These are phyloP conservation scores for Oidiodendron maius DNA, from an alignment of 495 filamentous ascomycete genomes.

Conservation along the genomic window DNA sequence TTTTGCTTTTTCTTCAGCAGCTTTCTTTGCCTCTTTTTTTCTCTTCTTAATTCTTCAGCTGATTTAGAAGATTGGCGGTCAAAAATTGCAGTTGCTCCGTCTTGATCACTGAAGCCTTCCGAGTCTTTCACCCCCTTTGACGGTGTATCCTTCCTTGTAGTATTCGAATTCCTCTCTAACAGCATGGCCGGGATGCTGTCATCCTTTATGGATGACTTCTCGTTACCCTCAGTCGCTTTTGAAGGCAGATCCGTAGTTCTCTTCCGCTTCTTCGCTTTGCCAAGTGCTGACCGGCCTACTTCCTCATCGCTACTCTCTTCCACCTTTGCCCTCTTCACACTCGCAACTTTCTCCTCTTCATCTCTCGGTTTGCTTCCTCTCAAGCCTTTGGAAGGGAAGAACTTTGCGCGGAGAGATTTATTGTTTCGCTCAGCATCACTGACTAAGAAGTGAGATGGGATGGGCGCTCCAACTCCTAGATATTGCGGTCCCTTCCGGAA, in stretches of 20 bases:
- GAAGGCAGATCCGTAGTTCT: neutral
- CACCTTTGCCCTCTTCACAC: conserved; percentile 19
- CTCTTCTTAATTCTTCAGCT: too few relatives aligned
- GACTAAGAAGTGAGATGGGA: conserved; percentile 33
- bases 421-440: conserved; percentile 30
- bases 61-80: too few relatives aligned
- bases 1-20: too few relatives aligned
- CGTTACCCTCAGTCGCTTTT: neutral
- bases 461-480: conserved; percentile 36
- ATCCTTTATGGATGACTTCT: neutral
- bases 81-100: too few relatives aligned
- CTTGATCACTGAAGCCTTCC: too few relatives aligned
- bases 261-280: conserved; percentile 39
- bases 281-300: conserved; percentile 46
- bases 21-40: too few relatives aligned
- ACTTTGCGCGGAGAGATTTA: conserved; percentile 37
- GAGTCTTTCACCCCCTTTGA: too few relatives aligned
- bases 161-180: neutral
- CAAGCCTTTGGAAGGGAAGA: conserved; percentile 18
- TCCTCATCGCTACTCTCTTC: conserved; percentile 39
- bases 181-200: neutral
- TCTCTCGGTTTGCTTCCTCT: conserved; percentile 24
- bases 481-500: conserved; percentile 33
- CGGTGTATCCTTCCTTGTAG: too few relatives aligned
- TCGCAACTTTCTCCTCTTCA: conserved; percentile 23